Evolutionary conservation across 2,329 filamentous ascomycete species (phyloP), one percentile per base, ranked within the genome.

Genomic region (Pseudogymnoascus destructans): DNA sequence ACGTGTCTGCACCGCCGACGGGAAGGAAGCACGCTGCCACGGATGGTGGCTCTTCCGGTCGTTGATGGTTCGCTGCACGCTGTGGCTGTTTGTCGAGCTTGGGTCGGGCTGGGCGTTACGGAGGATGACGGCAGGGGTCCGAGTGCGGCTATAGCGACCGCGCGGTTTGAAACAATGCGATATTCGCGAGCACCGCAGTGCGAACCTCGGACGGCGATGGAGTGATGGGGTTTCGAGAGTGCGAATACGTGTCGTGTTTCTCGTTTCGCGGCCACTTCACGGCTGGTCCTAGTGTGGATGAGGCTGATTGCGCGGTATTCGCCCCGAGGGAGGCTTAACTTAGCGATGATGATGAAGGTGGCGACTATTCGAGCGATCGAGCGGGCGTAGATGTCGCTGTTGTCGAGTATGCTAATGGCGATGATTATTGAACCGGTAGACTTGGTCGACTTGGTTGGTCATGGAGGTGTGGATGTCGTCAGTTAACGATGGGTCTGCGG

Each of bases 61-160:
- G 46, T 52, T 52, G 46, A 52, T 52, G 46, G 25, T 52, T 40
- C 46, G 25, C 25, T 5, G 46, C 25, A 30, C 25, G 11, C 32
- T 27, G 25, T 52, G 25, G 19, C 25, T 52, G 25, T 30, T 30
- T 52, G 42, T 52, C 25, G 46, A 52, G 42, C 11, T 52, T 13
- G 9, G 42, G 13, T 32, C 25, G 9, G 46, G 46, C 25, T 52
- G 46, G 25, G 46, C 25, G 25, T 21, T 52, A 52, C 25, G 46
- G 46, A 52, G 46, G 46, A 52, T 52, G 46, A 52, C 46, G 46
- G 46, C 46, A 52, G 46, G 46, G 46, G 46, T 52, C 46, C 46
- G 25, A 52, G 46, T 52, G 25, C 15, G 46, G 46, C 15, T 52
- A 52, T 52, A 52, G 46, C 46, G 46, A 52, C 46, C 46, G 25